Percentiles rank a stretch among this genome's conserved stretches.
phyloP scores from a whole-genome alignment of 1,284 basidiomycete genomes.

The Rhizopogon parksii region DNA sequence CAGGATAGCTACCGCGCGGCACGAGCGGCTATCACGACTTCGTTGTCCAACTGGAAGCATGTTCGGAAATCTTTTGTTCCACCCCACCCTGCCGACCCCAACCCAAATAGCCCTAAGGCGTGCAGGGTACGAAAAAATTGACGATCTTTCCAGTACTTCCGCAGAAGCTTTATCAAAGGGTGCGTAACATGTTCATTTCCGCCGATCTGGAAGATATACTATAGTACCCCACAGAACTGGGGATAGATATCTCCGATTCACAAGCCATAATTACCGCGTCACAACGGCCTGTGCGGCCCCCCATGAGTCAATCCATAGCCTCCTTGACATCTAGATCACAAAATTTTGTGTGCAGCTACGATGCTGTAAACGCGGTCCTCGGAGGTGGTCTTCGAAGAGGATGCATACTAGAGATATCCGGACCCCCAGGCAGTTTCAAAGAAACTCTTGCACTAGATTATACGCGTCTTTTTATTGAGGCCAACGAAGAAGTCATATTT shows the following conservation, averaged over 20 bases:
- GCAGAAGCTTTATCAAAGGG: slow-evolving; percentile 41
- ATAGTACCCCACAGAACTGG: slow-evolving; percentile 34
- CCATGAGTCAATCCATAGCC: slow-evolving; percentile 53
- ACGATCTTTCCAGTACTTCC: slow-evolving; percentile 36
- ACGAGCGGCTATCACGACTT: neutral
- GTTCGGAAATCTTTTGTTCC: slow-evolving; percentile 26
- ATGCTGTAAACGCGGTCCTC: slow-evolving; percentile 49
- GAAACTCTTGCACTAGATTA: slow-evolving; percentile 47
- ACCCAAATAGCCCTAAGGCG: slow-evolving; percentile 33
- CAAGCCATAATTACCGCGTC: slow-evolving; percentile 39
- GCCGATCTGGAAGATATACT: neutral
- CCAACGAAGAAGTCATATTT: slow-evolving; percentile 48
- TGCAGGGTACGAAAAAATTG: slow-evolving; percentile 46
- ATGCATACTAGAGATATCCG: slow-evolving; percentile 62
- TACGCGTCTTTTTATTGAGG: slow-evolving; percentile 38
- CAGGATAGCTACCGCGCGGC: neutral
- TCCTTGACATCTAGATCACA: slow-evolving; percentile 32
- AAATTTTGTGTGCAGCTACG: slow-evolving; percentile 31
- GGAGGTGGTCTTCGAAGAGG: slow-evolving; percentile 54
- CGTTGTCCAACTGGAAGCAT: slow-evolving; percentile 10
- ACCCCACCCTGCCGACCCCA: slow-evolving; percentile 20
- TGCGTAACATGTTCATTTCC: slow-evolving; percentile 14
- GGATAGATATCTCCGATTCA: slow-evolving; percentile 36
- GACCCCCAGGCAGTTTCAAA: slow-evolving; percentile 64
- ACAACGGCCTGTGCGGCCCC: slow-evolving; percentile 27